Percentiles rank a stretch among this genome's conserved stretches.
phyloP scores from a whole-genome alignment of 495 filamentous ascomycete genomes.

The Aspergillus cavernicola region DNA sequence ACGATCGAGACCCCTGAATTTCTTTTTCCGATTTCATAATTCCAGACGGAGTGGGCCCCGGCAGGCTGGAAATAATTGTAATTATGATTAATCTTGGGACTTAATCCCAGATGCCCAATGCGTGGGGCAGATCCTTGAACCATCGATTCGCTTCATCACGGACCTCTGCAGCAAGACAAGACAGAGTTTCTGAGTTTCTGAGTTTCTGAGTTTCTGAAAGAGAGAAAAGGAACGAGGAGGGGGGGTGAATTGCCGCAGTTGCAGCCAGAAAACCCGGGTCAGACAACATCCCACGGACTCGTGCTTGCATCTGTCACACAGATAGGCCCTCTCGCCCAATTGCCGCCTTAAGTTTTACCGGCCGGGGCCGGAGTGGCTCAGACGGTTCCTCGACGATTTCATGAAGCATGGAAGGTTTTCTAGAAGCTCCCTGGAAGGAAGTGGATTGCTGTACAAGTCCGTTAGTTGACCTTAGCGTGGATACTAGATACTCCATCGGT shows the following conservation, averaged over 20 bases:
- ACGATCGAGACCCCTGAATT: conserved; percentile 3
- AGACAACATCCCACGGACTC: conserved; percentile 13
- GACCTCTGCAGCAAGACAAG: conserved; percentile 18
- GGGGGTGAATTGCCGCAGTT: conserved; percentile 5
- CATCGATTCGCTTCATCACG: conserved; percentile 20
- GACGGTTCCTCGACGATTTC: conserved; percentile 27
- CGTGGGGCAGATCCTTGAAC: conserved; percentile 15
- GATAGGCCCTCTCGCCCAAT: neutral
- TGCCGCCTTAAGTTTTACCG: no score
- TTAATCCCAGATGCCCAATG: conserved; percentile 2
- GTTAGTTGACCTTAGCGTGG: conserved; percentile 27
- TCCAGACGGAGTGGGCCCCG: neutral
- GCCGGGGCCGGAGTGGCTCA: conserved; percentile 7
- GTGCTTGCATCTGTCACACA: conserved; percentile 10
- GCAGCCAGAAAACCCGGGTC: neutral
- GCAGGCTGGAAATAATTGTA: neutral
- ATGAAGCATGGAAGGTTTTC: conserved; percentile 26
- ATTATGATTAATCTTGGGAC: neutral
- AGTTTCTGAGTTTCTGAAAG: no score
- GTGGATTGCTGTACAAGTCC: conserved; percentile 19
- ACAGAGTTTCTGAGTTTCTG: no score
- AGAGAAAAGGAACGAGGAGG: neutral
- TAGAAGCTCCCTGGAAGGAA: conserved; percentile 37
- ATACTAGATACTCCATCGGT: neutral
- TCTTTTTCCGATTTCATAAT: conserved; percentile 1